These are phyloP conservation scores for Termitomyces sp. DNA, from an alignment of 768 basidiomycete genomes.

Conservation along the genomic window DNA sequence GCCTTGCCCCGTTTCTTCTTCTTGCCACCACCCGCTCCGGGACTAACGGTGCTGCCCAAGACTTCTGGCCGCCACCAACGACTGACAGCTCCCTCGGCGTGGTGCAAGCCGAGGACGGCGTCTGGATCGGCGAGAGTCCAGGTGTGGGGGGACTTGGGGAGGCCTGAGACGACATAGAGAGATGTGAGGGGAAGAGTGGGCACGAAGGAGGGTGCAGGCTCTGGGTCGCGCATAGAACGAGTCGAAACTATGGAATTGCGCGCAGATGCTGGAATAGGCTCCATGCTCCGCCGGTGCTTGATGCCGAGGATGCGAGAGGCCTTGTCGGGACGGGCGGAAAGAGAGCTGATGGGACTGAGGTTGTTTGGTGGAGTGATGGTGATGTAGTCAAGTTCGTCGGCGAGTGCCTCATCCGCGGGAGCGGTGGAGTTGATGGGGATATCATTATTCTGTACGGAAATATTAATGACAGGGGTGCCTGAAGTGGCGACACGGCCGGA, in stretches of 20 bases:
- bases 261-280: conserved; percentile 74
- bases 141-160: conserved; percentile 84
- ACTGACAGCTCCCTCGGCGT: conserved; percentile 78
- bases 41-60: conserved; percentile 81
- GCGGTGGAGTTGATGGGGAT: conserved; percentile 20
- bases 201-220: conserved; percentile 54
- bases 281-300: conserved; percentile 72
- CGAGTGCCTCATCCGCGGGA: conserved; percentile 41
- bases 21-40: conserved; percentile 76
- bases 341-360: conserved; percentile 26
- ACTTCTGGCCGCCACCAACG: conserved; percentile 93
- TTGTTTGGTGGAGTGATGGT: conserved; percentile 32
- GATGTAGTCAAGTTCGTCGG: conserved; percentile 74
- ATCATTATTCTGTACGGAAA: conserved; percentile 33
- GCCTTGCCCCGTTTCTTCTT: conserved; percentile 64
- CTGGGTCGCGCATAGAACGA: conserved; percentile 53
- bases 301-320: conserved; percentile 77
- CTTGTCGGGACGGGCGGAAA: conserved; percentile 55
- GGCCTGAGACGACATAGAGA: conserved; percentile 82
- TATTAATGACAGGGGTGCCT: conserved; percentile 50
- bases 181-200: conserved; percentile 76
- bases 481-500: conserved; percentile 23
- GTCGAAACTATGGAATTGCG: conserved; percentile 77
- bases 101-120: conserved; percentile 74
- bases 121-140: conserved; percentile 89